Conservation (phyloP, 2,329 filamentous ascomycete genomes). For the Diplodia corticola region DNA sequence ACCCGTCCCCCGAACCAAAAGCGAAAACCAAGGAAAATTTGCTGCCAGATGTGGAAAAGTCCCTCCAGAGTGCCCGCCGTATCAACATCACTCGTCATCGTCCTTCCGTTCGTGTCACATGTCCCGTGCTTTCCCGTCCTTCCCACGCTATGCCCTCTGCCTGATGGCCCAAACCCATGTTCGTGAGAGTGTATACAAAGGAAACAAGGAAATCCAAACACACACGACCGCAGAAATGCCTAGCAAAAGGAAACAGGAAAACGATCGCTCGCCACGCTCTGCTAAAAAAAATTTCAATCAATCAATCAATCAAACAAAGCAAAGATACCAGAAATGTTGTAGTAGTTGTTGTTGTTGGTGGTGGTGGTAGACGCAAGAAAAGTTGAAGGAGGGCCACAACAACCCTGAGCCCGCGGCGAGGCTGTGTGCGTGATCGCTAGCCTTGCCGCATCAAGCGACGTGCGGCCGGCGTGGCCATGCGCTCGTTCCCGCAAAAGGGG, state of each 20-base stretch:
- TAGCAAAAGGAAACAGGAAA: conserved; percentile 27
- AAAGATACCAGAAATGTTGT: conserved; percentile 27
- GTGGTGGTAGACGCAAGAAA: conserved; percentile 39
- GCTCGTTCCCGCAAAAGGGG: conserved; percentile 6
- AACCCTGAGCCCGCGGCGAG: conserved; percentile 2
- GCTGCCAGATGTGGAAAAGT: conserved; percentile 32
- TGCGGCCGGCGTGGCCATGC: conserved; percentile 8
- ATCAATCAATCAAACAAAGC: conserved; percentile 30
- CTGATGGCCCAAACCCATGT: conserved; percentile 2
- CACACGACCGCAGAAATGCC: conserved; percentile 24
- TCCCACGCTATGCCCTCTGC: conserved; percentile 14
- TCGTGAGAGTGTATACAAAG: conserved; percentile 10
- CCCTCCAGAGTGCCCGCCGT: conserved; percentile 17
- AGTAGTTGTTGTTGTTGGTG: too few species aligned
- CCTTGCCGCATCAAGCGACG: conserved; percentile 2
- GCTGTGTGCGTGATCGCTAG: conserved; percentile 2
- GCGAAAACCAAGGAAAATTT: conserved; percentile 37
- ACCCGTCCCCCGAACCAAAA: conserved; percentile 26
- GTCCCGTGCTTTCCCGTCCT: conserved; percentile 16
- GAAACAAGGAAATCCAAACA: conserved; percentile 26
- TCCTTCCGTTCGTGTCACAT: conserved; percentile 23
- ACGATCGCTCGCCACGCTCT: conserved; percentile 40
- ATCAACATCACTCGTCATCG: conserved; percentile 24
- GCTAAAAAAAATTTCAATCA: conserved; percentile 31
- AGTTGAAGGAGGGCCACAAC: conserved; percentile 29